Evolutionary conservation across 495 filamentous ascomycete species (phyloP).

Genomic region (Penicillium alfredii): DNA sequence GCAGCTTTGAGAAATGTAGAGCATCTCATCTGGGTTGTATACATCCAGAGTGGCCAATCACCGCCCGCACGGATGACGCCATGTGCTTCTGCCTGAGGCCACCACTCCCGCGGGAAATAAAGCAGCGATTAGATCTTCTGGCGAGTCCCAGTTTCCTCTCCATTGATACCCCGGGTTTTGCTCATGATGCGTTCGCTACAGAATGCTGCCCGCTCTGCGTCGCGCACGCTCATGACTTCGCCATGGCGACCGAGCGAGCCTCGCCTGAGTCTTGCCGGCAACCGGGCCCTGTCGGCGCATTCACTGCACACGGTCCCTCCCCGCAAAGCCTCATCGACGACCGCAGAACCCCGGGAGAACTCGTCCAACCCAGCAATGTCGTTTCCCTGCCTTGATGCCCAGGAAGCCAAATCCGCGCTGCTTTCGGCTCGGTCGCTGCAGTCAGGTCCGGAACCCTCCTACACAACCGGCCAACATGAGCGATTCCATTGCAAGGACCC

Average conservation of each 20-base stretch:
- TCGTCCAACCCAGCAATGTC: slow-evolving; percentile 85
- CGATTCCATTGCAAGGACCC: slow-evolving; percentile 67
- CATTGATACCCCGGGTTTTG: not conserved
- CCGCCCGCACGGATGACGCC: slow-evolving; percentile 16
- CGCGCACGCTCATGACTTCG: slow-evolving; percentile 13
- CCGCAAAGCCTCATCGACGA: slow-evolving; percentile 25
- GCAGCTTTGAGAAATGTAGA: no score
- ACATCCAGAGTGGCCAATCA: no score
- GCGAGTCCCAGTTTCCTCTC: slow-evolving; percentile 2
- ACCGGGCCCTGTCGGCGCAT: slow-evolving; percentile 19
- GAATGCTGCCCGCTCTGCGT: slow-evolving; percentile 18
- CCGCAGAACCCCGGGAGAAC: slow-evolving; percentile 25
- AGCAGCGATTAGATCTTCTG: not conserved
- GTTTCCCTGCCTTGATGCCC: slow-evolving; percentile 91
- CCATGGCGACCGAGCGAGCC: slow-evolving; percentile 16
- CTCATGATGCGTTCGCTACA: slow-evolving; percentile 24
- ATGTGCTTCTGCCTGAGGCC: slow-evolving; percentile 9
- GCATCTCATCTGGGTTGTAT: no score
- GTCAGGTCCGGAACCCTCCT: slow-evolving; percentile 86
- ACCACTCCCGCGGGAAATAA: slow-evolving; percentile 1
- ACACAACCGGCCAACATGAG: slow-evolving; percentile 78
- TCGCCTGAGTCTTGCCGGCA: slow-evolving; percentile 7
- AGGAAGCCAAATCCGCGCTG: slow-evolving; percentile 76
- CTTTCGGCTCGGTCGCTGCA: slow-evolving; percentile 65
- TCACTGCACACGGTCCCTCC: slow-evolving; percentile 22